A percentile compares a stretch with the other conserved stretches of the same genome.
Evolutionary conservation across 768 basidiomycete species (phyloP).

Genomic region (Phaeotremella fagi): DNA sequence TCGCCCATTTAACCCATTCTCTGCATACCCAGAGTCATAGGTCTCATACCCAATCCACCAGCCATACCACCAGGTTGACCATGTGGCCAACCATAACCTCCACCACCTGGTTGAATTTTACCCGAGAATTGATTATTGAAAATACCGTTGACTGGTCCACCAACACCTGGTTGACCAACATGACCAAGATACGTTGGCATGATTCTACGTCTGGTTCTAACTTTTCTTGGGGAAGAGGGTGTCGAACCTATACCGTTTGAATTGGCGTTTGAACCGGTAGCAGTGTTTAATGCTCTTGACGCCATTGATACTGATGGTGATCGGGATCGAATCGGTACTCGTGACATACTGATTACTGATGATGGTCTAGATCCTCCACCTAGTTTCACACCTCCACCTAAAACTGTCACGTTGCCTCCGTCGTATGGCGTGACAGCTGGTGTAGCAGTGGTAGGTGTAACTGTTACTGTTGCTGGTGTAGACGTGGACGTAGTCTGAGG

Average conservation of each 20-base stretch:
- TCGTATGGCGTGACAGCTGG: constrained; percentile 48
- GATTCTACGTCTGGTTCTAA: constrained; percentile 35
- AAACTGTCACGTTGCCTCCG: constrained; percentile 48
- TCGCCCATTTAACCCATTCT: constrained; percentile 13
- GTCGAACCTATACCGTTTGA: background rate
- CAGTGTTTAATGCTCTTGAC: constrained; percentile 30
- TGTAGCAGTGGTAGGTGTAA: constrained; percentile 9
- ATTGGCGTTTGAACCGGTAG: constrained; percentile 18
- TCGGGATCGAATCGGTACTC: constrained; percentile 23
- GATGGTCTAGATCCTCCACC: constrained; percentile 41
- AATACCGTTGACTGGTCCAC: constrained; percentile 30
- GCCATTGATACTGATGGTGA: constrained; percentile 41
- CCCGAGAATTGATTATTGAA: constrained; percentile 23
- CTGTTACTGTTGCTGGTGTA: constrained; percentile 14
- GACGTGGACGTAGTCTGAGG: background rate
- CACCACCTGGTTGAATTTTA: background rate
- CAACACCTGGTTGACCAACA: constrained; percentile 37
- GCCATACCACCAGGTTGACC: constrained; percentile 1
- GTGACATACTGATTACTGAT: constrained; percentile 15
- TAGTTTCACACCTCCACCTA: constrained; percentile 50
- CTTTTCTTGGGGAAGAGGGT: constrained; percentile 15
- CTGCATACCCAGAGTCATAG: constrained; percentile 5
- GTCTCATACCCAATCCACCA: constrained; percentile 1
- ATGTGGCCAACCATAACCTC: background rate
- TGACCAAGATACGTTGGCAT: constrained; percentile 44